A percentile compares a stretch with the other conserved stretches of the same genome.
Conservation (phyloP, 1,284 basidiomycete species). For the Malassezia obtusa region DNA sequence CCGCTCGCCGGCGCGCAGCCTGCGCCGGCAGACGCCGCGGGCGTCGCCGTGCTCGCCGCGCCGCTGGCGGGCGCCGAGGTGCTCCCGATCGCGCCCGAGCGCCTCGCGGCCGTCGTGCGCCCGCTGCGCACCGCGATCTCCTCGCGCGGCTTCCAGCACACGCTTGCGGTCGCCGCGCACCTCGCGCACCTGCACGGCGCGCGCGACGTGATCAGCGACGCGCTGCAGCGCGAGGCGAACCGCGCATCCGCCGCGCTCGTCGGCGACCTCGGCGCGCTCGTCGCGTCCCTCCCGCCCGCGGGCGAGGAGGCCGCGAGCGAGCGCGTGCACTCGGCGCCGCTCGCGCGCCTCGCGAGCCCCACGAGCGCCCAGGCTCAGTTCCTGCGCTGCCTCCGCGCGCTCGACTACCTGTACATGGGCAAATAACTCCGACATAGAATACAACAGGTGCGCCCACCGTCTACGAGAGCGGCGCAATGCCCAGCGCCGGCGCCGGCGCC, state of each 20-base stretch:
- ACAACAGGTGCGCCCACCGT: neutral
- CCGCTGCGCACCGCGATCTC: conserved; percentile 40
- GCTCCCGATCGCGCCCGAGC: conserved; percentile 27
- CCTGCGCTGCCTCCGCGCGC: conserved; percentile 39
- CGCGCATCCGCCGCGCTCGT: conserved; percentile 28
- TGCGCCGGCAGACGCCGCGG: conserved; percentile 11
- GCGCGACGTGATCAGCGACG: conserved; percentile 31
- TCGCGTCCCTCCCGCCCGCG: conserved; percentile 30
- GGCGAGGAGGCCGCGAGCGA: conserved; percentile 17
- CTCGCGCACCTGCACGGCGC: conserved; percentile 34
- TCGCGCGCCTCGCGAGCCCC: conserved; percentile 40
- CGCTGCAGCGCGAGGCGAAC: conserved; percentile 35
- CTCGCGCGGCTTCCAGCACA: conserved; percentile 45
- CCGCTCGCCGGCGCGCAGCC: conserved; percentile 24
- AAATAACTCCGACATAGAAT: conserved; percentile 13
- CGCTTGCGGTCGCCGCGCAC: conserved; percentile 40
- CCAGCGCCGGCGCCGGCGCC: neutral
- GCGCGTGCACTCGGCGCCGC: conserved; percentile 28
- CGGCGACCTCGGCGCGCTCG: conserved; percentile 31
- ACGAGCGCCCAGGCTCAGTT: conserved; percentile 41
- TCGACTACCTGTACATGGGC: conserved; percentile 33
- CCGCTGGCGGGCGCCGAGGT: conserved; percentile 4
- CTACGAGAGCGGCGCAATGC: neutral
- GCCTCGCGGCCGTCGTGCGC: conserved; percentile 35
- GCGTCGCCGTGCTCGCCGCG: conserved; percentile 8